A percentile compares a stretch with the other conserved stretches of the same genome.
Conservation (phyloP, 1,284 basidiomycete genomes). For the Marasmius tenuissimus region DNA sequence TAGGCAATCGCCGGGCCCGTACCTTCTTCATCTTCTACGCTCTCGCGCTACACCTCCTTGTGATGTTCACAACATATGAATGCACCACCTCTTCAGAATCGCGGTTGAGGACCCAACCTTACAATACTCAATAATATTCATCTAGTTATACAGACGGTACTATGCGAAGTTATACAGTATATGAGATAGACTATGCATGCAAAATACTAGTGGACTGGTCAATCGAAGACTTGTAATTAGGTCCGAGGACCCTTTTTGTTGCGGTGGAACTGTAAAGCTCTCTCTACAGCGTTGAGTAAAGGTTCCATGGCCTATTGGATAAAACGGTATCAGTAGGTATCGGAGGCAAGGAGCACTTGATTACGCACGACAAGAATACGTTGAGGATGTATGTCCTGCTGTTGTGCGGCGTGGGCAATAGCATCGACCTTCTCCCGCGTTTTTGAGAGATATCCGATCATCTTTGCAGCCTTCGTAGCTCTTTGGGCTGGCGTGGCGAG, state of each 20-base stretch:
- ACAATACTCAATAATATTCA: conserved; percentile 25
- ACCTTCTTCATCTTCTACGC: conserved; percentile 85
- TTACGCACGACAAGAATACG: conserved; percentile 67
- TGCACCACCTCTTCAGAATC: conserved; percentile 54
- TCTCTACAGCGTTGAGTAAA: conserved; percentile 74
- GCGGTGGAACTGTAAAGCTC: conserved; percentile 67
- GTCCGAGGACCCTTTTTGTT: conserved; percentile 31
- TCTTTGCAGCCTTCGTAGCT: conserved; percentile 77
- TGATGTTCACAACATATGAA: conserved; percentile 79
- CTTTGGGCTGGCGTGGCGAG: conserved; percentile 61
- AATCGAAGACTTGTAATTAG: conserved; percentile 14
- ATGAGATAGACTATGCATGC: conserved; percentile 11
- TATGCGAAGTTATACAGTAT: conserved; percentile 18
- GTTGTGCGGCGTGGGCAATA: conserved; percentile 64
- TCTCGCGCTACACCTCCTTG: conserved; percentile 72
- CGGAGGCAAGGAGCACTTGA: neutral
- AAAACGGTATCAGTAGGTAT: conserved; percentile 2
- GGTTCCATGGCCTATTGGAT: conserved; percentile 74
- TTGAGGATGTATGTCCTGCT: conserved; percentile 61
- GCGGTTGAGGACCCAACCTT: conserved; percentile 48
- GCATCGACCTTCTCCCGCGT: conserved; percentile 82
- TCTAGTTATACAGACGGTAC: conserved; percentile 24
- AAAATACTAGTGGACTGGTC: conserved; percentile 16
- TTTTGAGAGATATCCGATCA: conserved; percentile 78
- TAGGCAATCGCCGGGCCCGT: conserved; percentile 85